Conservation (phyloP, 306 rosid species). For the Hippophae gyantsensis region DNA sequence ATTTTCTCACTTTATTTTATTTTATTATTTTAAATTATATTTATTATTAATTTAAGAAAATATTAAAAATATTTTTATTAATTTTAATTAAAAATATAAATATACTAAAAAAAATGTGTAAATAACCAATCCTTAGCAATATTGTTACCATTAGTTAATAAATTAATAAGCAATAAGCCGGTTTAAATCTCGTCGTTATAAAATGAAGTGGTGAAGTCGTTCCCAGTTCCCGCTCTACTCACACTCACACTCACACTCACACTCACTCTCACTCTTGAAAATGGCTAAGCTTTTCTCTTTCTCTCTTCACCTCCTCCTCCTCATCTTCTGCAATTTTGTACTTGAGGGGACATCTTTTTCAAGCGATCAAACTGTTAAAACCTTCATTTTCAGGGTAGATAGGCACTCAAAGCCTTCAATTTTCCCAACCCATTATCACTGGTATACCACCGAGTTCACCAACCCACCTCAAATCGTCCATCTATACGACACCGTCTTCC, state of each 20-base stretch:
- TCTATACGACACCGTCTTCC: conserved; percentile 62
- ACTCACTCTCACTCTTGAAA: conserved; percentile 1
- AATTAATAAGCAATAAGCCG: too few species aligned
- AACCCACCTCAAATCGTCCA: conserved; percentile 50
- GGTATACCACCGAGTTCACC: conserved; percentile 70
- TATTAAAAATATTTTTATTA: too few species aligned
- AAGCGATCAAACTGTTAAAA: conserved; percentile 19
- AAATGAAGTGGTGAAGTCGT: neutral
- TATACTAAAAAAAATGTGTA: too few species aligned
- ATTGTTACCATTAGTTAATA: too few species aligned
- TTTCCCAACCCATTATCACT: conserved; percentile 67
- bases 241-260: conserved; percentile 3
- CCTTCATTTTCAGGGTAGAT: conserved; percentile 66
- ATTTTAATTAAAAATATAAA: too few species aligned
- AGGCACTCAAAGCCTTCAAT: conserved; percentile 55
- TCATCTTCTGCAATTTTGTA: conserved; percentile 18
- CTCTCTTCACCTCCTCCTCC: conserved; percentile 1
- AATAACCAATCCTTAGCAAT: too few species aligned
- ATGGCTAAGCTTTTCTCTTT: conserved; percentile 16
- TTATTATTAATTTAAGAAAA: too few species aligned
- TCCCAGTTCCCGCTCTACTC: conserved; percentile 6
- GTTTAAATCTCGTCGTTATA: too few species aligned
- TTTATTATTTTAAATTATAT: too few species aligned
- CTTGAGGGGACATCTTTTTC: conserved; percentile 7
- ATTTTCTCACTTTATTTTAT: too few species aligned